Conservation (phyloP, 2,329 filamentous ascomycete species). For the Malbranchea zuffiana region DNA sequence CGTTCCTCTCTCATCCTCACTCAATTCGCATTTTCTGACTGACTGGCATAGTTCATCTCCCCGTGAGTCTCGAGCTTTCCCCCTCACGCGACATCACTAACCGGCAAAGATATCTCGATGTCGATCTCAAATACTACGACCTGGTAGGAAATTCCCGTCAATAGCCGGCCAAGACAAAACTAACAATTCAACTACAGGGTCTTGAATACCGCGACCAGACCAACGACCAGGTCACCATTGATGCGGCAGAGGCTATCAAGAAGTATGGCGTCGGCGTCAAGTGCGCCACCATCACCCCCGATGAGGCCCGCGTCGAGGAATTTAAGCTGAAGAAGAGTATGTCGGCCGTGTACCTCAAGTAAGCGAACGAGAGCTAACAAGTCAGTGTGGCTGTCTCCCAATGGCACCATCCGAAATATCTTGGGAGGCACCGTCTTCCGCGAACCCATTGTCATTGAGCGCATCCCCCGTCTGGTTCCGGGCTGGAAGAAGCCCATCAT, state of each 20-base stretch:
- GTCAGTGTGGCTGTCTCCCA: conserved; percentile 93
- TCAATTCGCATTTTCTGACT: conserved; percentile 10
- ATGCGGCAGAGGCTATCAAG: conserved; percentile 94
- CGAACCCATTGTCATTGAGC: conserved; percentile 92
- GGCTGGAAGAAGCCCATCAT: conserved; percentile 99
- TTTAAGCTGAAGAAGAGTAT: conserved; percentile 97
- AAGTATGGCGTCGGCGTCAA: conserved; percentile 99
- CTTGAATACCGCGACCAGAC: conserved; percentile 93
- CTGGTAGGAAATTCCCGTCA: conserved; percentile 42
- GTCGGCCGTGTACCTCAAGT: conserved; percentile 27
- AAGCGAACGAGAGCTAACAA: too few species aligned
- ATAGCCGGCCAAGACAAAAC: not conserved
- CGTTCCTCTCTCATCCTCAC: conserved; percentile 15
- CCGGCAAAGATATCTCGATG: conserved; percentile 61
- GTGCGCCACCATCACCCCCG: conserved; percentile 97
- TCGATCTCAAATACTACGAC: conserved; percentile 98
- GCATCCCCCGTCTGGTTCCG: conserved; percentile 83
- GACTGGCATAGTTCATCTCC: conserved; percentile 58
- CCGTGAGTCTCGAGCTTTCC: conserved; percentile 42
- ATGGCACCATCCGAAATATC: conserved; percentile 68
- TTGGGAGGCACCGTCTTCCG: conserved; percentile 95
- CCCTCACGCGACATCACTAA: conserved; percentile 1
- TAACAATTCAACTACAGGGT: conserved; percentile 39
- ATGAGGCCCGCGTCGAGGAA: conserved; percentile 91
- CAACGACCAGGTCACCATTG: conserved; percentile 87